Percentiles rank a stretch among this genome's conserved stretches.
These are phyloP conservation scores for Mercurialis annua DNA, from an alignment of 345 rosid genomes.

Conservation along the genomic window DNA sequence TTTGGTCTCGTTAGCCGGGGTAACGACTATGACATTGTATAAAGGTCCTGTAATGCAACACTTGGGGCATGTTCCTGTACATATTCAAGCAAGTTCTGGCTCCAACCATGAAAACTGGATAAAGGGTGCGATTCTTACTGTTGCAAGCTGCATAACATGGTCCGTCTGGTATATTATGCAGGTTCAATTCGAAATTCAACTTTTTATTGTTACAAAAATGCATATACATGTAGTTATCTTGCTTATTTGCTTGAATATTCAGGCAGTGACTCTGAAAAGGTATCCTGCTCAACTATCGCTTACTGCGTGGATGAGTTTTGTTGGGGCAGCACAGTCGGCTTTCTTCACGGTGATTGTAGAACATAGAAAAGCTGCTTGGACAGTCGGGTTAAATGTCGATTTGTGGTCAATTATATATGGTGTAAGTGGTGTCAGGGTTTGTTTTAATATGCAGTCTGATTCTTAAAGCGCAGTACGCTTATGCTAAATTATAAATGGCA, in stretches of 20 bases:
- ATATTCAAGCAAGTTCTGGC: constrained; percentile 11
- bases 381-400: constrained; percentile 7
- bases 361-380: constrained; percentile 20
- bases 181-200: constrained; percentile 12
- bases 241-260: not conserved
- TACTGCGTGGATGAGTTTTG: constrained; percentile 25
- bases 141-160: constrained; percentile 24
- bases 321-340: constrained; percentile 32
- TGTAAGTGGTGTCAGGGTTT: constrained; percentile 4
- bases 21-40: constrained; percentile 20
- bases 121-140: constrained; percentile 28
- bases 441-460: too few relatives aligned
- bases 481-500: not conserved
- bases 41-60: constrained; percentile 24
- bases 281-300: constrained; percentile 35
- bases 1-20: constrained; percentile 20
- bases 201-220: not conserved
- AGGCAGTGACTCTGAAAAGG: constrained; percentile 28
- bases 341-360: constrained; percentile 19
- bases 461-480: too few relatives aligned
- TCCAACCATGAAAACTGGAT: constrained; percentile 21
- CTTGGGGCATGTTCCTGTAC: constrained; percentile 24
- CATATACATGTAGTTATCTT: not conserved
- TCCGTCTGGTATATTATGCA: constrained; percentile 29
- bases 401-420: constrained; percentile 19